Percentiles rank a stretch among this genome's conserved stretches.
Conservation (phyloP, 2,329 filamentous ascomycete species). For the Ilyonectria mors-panacis region DNA sequence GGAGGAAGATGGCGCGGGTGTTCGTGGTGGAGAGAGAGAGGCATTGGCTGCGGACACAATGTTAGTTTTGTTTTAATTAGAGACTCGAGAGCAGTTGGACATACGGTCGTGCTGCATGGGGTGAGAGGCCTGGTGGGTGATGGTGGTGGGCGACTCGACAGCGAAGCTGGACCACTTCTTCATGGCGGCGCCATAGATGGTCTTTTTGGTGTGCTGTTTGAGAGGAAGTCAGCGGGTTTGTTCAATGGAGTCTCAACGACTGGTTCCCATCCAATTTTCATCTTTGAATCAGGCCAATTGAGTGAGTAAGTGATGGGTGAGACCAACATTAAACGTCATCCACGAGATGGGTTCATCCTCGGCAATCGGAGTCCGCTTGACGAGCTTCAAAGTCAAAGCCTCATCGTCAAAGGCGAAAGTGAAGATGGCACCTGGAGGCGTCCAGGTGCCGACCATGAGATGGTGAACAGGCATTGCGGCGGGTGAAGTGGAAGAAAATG, state of each 20-base stretch:
- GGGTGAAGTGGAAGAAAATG: conserved; percentile 30
- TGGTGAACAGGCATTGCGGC: conserved; percentile 82
- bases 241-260: not conserved
- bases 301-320: not conserved
- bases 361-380: conserved; percentile 87
- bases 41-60: conserved; percentile 70
- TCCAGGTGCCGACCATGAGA: conserved; percentile 94
- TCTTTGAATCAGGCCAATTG: not conserved
- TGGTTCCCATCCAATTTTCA: not conserved
- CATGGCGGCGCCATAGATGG: conserved; percentile 91
- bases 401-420: conserved; percentile 91
- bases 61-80: conserved; percentile 20
- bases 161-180: conserved; percentile 92
- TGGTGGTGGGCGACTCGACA: conserved; percentile 82
- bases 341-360: conserved; percentile 91
- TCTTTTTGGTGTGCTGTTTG: conserved; percentile 81
- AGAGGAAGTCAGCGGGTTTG: conserved; percentile 1
- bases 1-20: conserved; percentile 90
- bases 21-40: conserved; percentile 78
- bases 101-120: conserved; percentile 82
- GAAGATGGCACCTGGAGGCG: conserved; percentile 89
- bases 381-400: conserved; percentile 78
- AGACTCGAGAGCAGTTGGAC: conserved; percentile 48
- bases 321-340: conserved; percentile 90
- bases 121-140: conserved; percentile 81